Base-by-base conservation (phyloP, 2,329 filamentous ascomycete species). In the Aspergillus fumigatus region DNA sequence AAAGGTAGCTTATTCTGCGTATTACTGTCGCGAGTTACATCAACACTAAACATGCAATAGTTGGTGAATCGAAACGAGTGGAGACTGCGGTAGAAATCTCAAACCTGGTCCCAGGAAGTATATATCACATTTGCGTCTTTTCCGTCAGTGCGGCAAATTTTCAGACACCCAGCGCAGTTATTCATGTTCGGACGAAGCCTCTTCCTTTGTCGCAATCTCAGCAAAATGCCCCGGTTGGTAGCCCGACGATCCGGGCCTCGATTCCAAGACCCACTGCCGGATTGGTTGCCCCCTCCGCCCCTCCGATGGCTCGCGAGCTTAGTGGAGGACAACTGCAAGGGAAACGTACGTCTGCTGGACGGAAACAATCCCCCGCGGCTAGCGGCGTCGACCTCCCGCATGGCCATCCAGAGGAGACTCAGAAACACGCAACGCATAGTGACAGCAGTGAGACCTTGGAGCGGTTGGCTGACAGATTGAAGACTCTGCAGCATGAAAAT, bases 61-160 rank as follows among this genome's bases (percentile, higher is more conserved):
- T 97, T 62, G 94, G 92, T 65, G 90, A 96, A 68, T 90, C 92
- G 48, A 87, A 85, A 61, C 85, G 86, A 65, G 83, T 85, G 63
- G 91, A 96, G 71, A 91, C 88, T 0, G 89, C 91, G n/a, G 92
- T 97, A 53, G 92, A 90, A 48, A 92, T 99, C 54, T 92, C 89
- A 32, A 91, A 92, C 41, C 80, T 99, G 7, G 87, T 88, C 65
- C 92, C 94, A 0, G 87, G 88, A 62, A 89, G 90, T 67, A 95
- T 92, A 67, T 97, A 97, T 76, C 95, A 96, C 62, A 87, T 99
- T 27, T 88, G 93, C 58, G 90, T 97, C 53, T 89, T 97, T 64
- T 91, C 93, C 41, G 88, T 97, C 53, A 96, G 93, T 50, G 85
- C 88, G 29, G 91, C 92, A 64, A 95, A 94, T 73, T 97, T 97